Conservation (phyloP, 169 alveolate species). For the Amoebophrya sp. region DNA sequence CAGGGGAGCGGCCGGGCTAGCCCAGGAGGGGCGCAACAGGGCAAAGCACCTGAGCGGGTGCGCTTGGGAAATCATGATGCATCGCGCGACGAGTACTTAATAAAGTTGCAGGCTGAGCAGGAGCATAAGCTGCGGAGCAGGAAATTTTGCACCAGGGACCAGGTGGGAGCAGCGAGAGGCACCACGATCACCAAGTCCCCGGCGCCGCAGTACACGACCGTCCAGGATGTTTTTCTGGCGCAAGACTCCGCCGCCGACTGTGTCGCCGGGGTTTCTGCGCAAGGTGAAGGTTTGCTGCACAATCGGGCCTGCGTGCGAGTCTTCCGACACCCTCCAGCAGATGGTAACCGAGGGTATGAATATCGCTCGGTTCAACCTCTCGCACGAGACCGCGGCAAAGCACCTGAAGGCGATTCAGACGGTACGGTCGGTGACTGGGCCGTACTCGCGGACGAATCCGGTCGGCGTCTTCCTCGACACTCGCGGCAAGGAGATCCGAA, state of each 20-base stretch:
- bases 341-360: neutral
- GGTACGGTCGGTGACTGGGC: neutral
- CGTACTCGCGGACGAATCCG: neutral
- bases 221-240: neutral
- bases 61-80: too few species aligned
- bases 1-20: too few species aligned
- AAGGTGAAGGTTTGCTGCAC: neutral
- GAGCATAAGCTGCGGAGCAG: too few species aligned
- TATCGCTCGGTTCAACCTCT: neutral
- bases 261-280: neutral
- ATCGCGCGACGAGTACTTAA: too few species aligned
- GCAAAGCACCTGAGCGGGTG: too few species aligned
- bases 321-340: neutral
- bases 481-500: neutral
- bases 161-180: too few species aligned
- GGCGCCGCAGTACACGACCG: too few species aligned
- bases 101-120: too few species aligned
- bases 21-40: too few species aligned
- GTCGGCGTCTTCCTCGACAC: neutral
- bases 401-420: neutral
- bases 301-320: neutral
- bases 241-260: neutral
- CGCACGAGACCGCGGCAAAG: neutral
- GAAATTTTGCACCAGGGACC: too few species aligned
- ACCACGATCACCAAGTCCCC: too few species aligned